Evolutionary conservation across 1,284 basidiomycete species (phyloP), one percentile per base, ranked within the genome.

Genomic region (Cutaneotrichosporon sp.): DNA sequence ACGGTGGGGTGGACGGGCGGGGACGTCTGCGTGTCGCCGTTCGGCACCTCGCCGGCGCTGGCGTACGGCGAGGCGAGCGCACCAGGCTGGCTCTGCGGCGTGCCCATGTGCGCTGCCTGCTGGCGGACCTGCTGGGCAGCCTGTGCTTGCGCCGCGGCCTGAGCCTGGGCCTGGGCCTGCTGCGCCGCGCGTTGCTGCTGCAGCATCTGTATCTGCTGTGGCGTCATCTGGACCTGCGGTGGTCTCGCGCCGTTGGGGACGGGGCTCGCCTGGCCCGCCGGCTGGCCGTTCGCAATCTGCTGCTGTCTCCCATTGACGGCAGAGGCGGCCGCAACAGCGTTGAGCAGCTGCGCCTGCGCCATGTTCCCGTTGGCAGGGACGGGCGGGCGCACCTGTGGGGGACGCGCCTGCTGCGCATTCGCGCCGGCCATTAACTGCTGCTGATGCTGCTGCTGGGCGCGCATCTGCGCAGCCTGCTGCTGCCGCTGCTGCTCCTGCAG

Each of bases 281-380:
- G 29, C 34, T 53, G 51, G 10, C 51, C 51, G 34, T 53, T 53
- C 22, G 51, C 51, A 20, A 53, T 24, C 34, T 53, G 51, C 51
- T 33, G 51, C 34, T 36, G 51, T 20, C 62, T 42, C 7, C 59
- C 70, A 46, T 71, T 71, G 50, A 69, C 74, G 4, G 73, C 72
- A 14, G 69, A 69, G 13, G 75, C 75, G 4, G 74, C 73, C 1
- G 72, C 76, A 1, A 76, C 75, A 20, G 76, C 76, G 24, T 70
- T 71, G 54, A 78, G 65, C 2, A 78, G 53, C 58, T 77, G 75
- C 62, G 76, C 74, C 58, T 78, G 76, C 3, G 70, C 69, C 66
- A 71, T 69, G 49, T 73, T 55, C 14, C 73, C 74, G 53, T 72
- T 72, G 9, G 71, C 66, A 7, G 64, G 68, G 11, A 69, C 62